Base-by-base conservation (phyloP, 2,329 filamentous ascomycete species). In the Sordariomycetes sp. region DNA sequence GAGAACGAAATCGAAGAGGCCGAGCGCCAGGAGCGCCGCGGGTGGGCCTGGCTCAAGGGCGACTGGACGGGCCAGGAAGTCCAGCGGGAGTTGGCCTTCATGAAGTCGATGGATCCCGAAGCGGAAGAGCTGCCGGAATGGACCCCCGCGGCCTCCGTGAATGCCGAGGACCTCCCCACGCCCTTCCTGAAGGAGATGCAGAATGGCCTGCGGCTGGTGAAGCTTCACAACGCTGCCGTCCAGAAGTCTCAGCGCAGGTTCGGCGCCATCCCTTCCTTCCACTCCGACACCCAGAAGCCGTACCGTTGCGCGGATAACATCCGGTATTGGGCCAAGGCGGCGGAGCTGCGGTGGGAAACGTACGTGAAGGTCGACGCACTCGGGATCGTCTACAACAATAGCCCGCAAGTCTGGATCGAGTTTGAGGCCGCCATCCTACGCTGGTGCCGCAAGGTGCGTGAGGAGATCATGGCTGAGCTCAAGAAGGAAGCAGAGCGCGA, bases 301-400 rank as follows among this genome's bases (percentile, higher is more conserved):
- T 99, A 99, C 69, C 86, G 94, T 54, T 86, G 86, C 61, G 90
- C 91, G 2, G 94, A 99, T 64, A 99, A 99, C 68, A 77, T 99
- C 60, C 83, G 90, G 48, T 99, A 87, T 75, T 99, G 94, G 92
- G 81, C 88, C 71, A 99, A 99, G 74, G 94, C 92, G 1, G 90
- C 91, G 8, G 91, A 99, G 72, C 77, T 97, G 59, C 84, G 94
- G 57, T 99, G 92, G 85, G 94, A 97, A 71, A 81, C 91, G 45
- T 80, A 87, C 63, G 76, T 97, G 55, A 82, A 86, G 61, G 78
- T 96, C 57, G 90, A 96, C 65, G 89, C 92, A 24, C 85, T 95
- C 70, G 90, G 86, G 32, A 80, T 96, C 8, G 91, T 96, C 24
- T 87, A 91, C 66, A 86, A 85, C 65, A 85, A 78, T 59, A 77